Base-by-base conservation (phyloP, 306 rosid genomes). In the Comarum palustre region DNA sequence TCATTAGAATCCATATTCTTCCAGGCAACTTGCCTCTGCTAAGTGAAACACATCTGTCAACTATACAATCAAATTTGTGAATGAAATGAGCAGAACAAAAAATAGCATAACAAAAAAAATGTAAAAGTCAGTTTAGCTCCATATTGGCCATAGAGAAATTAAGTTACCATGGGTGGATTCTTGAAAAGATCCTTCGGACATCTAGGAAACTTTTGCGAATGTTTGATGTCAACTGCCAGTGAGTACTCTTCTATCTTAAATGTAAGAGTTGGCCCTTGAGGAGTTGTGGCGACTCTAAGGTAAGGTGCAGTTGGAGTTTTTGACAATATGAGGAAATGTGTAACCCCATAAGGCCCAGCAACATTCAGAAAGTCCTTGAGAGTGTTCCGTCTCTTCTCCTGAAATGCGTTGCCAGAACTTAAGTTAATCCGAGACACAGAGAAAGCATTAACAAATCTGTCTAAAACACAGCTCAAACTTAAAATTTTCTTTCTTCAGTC, bases 311-410 rank as follows among this genome's bases (percentile, higher is more conserved):
- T 25, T 52, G 83, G 76, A 73, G 99, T 91, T 87, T 95, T 95
- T 29, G 99, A 91, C 82, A 95, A 75, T 41, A 95, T 88, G 85
- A 95, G 89, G 81, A 95, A 95, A 81, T 95, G 99, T 0, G 99
- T 88, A 54, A 91, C 97, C 60, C 99, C 97, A 93, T 90, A 87
- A 20, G 99, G 97, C 63, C 97, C 99, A 71, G 99, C 93, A 81
- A 91, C 90, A 58, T 95, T 95, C 81, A 95, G 71, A 82, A 90
- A 95, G 75, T 95, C 99, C 64, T 57, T 91, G 45, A 95, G 80
- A 86, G 75, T 95, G 76, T 95, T 91, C 70, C 97, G 76, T 74
- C 77, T 91, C 86, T 95, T 95, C 88, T 91, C 99, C 99, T 95
- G 91, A 74, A 84, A 47, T 29, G 29, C 38, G 48, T 76, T 46